Conservation (phyloP, 352 stramenopile species). For the Phytophthora brassicae region DNA sequence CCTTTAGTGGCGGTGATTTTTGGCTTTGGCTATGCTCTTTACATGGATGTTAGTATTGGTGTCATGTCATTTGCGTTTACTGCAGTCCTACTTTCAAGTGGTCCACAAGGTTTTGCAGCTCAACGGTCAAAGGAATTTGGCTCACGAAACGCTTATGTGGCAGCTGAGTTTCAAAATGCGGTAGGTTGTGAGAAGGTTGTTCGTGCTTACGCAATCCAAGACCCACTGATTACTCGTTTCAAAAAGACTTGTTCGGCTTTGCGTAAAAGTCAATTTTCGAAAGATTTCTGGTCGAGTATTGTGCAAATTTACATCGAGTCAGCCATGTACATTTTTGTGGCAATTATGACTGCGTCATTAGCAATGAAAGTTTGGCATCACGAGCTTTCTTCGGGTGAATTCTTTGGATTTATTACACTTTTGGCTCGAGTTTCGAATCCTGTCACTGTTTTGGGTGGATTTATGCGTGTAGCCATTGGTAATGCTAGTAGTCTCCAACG, state of each 20-base stretch:
- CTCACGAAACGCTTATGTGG: slow-evolving; percentile 86
- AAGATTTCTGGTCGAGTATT: slow-evolving; percentile 89
- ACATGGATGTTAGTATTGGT: slow-evolving; percentile 81
- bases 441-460: slow-evolving; percentile 81
- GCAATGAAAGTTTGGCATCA: slow-evolving; percentile 85
- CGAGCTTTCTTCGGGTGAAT: slow-evolving; percentile 70
- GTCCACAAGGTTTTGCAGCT: slow-evolving; percentile 79
- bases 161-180: slow-evolving; percentile 87
- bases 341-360: slow-evolving; percentile 83
- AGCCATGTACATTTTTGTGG: slow-evolving; percentile 90
- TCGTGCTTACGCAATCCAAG: slow-evolving; percentile 82
- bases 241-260: slow-evolving; percentile 60
- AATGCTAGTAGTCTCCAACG: slow-evolving; percentile 87
- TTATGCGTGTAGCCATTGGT: slow-evolving; percentile 89
- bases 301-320: slow-evolving; percentile 92
- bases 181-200: slow-evolving; percentile 87
- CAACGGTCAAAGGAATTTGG: slow-evolving; percentile 87
- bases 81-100: slow-evolving; percentile 76
- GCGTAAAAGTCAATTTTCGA: slow-evolving; percentile 86
- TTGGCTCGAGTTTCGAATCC: slow-evolving; percentile 79
- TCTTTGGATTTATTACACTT: slow-evolving; percentile 84
- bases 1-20: slow-evolving; percentile 78
- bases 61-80: slow-evolving; percentile 86
- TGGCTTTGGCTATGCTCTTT: slow-evolving; percentile 82
- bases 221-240: slow-evolving; percentile 74